A percentile compares a stretch with the other conserved stretches of the same genome.
Conservation (phyloP, 441 rosid genomes). For the Melastoma candidum region DNA sequence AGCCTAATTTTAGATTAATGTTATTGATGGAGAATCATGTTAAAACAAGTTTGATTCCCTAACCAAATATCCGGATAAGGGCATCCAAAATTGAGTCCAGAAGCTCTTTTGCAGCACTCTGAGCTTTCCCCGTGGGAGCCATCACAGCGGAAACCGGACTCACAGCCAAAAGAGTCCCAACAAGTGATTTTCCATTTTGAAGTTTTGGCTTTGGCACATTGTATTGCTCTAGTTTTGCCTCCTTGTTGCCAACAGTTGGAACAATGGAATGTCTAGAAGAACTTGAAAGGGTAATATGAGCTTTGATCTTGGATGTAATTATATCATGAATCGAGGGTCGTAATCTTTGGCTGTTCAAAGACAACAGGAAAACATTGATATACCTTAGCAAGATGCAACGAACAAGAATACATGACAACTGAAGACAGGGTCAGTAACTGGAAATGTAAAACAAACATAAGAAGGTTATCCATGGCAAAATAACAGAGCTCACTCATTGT, state of each 20-base stretch:
- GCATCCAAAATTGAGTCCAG: conserved; percentile 85
- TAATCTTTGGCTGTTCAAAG: conserved; percentile 73
- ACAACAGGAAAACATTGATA: conserved; percentile 13
- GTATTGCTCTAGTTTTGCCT: conserved; percentile 62
- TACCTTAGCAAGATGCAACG: neutral
- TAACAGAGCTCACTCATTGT: no score
- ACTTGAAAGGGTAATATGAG: conserved; percentile 48
- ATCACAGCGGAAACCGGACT: conserved; percentile 95
- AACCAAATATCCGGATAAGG: conserved; percentile 84
- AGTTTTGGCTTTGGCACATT: conserved; percentile 63
- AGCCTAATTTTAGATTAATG: neutral
- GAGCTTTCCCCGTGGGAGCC: conserved; percentile 98
- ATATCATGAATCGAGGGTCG: conserved; percentile 96
- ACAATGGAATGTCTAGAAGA: conserved; percentile 53
- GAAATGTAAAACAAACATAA: no score
- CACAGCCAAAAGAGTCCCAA: conserved; percentile 67
- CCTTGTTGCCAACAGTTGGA: conserved; percentile 44
- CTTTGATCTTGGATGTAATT: conserved; percentile 79
- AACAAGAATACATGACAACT: no score
- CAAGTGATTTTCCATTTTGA: conserved; percentile 67
- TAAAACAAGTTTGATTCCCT: conserved; percentile 15
- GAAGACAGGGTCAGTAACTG: no score
- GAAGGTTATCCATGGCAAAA: no score
- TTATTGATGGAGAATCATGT: no score
- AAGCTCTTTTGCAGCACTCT: conserved; percentile 79